Evolutionary conservation across 345 rosid genomes (phyloP).

Genomic region (Isatis tinctoria): DNA sequence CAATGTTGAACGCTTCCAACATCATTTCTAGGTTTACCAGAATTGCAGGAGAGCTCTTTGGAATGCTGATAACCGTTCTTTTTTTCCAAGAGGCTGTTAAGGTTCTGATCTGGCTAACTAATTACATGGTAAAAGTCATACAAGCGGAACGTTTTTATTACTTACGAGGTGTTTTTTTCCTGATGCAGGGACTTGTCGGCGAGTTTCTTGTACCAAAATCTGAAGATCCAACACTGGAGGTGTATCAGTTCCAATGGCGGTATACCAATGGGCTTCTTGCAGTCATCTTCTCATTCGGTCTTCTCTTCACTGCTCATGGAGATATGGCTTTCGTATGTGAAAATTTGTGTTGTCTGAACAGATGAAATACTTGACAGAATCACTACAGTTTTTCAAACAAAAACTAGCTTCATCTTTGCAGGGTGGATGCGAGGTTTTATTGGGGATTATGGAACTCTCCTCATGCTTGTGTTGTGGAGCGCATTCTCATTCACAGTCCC

Average conservation of each 20-base stretch:
- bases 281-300: constrained; percentile 61
- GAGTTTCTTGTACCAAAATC: constrained; percentile 55
- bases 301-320: constrained; percentile 63
- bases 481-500: constrained; percentile 51
- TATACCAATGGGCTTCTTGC: constrained; percentile 71
- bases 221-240: constrained; percentile 41
- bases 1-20: constrained; percentile 54
- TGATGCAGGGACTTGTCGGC: constrained; percentile 52
- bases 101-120: constrained; percentile 38
- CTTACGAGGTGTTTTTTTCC: constrained; percentile 8
- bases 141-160: not conserved
- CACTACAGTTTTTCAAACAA: not conserved
- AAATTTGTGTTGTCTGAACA: not conserved
- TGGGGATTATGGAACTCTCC: constrained; percentile 83
- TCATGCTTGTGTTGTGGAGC: constrained; percentile 78
- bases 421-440: constrained; percentile 64
- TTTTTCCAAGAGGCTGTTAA: constrained; percentile 85
- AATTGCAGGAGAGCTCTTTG: constrained; percentile 84
- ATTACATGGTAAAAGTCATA: not conserved
- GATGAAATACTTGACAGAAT: not conserved
- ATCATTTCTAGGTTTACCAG: constrained; percentile 76
- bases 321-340: constrained; percentile 61
- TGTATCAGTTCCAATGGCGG: constrained; percentile 57
- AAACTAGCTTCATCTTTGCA: constrained; percentile 25
- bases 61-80: constrained; percentile 71